phyloP scores from a whole-genome alignment of 805 yeast genomes.

The Nakazawaea wickerhamii region DNA sequence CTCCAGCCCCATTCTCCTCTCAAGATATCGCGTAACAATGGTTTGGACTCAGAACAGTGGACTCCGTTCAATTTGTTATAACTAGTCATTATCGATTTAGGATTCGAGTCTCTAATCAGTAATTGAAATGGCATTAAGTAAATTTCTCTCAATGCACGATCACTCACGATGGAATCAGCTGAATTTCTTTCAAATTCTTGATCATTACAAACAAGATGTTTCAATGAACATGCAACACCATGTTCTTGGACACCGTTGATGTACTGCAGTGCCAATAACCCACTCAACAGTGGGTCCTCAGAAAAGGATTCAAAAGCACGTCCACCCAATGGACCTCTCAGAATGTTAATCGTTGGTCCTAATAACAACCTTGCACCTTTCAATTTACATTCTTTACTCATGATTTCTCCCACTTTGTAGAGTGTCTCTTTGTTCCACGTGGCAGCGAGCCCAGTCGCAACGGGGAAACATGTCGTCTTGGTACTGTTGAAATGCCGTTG shows the following conservation, averaged over 20 bases:
- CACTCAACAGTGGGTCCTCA: slow-evolving; percentile 41
- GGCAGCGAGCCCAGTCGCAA: slow-evolving; percentile 42
- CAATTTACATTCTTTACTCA: slow-evolving; percentile 38
- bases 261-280: slow-evolving; percentile 39
- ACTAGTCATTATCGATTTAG: slow-evolving; percentile 54
- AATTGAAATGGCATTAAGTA: slow-evolving; percentile 61
- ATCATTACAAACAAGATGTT: slow-evolving; percentile 62
- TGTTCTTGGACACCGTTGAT: slow-evolving; percentile 50
- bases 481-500: slow-evolving; percentile 33
- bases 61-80: slow-evolving; percentile 60
- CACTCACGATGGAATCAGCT: slow-evolving; percentile 44
- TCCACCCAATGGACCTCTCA: slow-evolving; percentile 40
- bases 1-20: slow-evolving; percentile 53
- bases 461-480: slow-evolving; percentile 41
- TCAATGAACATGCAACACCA: slow-evolving; percentile 49
- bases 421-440: slow-evolving; percentile 37
- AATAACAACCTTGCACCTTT: slow-evolving; percentile 35
- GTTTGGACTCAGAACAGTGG: slow-evolving; percentile 44
- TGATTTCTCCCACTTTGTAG: slow-evolving; percentile 32
- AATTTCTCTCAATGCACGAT: slow-evolving; percentile 60
- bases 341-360: slow-evolving; percentile 34
- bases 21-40: slow-evolving; percentile 39
- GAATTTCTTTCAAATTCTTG: slow-evolving; percentile 49
- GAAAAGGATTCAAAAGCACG: slow-evolving; percentile 37
- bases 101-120: slow-evolving; percentile 47